phyloP scores from a whole-genome alignment of 352 stramenopile genomes.

The Phytopythium oedochilum region DNA sequence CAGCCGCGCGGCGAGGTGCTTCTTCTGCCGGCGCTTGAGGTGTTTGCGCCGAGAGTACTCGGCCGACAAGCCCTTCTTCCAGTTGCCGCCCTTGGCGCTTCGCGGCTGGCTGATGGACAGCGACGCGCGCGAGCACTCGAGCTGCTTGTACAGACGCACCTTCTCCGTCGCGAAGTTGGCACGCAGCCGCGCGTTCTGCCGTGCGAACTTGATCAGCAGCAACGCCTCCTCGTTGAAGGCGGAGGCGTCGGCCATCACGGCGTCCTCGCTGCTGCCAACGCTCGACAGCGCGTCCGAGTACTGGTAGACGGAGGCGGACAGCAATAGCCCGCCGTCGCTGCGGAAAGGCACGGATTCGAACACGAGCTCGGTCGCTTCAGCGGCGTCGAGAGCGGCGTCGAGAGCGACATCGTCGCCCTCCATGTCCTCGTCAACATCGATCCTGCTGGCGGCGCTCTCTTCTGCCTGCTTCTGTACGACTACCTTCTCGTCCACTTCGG shows the following conservation, averaged over 20 bases:
- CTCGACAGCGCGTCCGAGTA: slow-evolving; percentile 8
- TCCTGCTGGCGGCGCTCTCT: neutral
- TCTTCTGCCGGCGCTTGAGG: slow-evolving; percentile 68
- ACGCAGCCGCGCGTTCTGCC: slow-evolving; percentile 43
- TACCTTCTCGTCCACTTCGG: neutral
- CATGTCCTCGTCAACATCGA: slow-evolving; percentile 7
- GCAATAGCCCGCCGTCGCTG: slow-evolving; percentile 33
- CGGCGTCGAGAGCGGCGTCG: slow-evolving; percentile 27
- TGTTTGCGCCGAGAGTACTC: slow-evolving; percentile 65
- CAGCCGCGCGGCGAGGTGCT: slow-evolving; percentile 49
- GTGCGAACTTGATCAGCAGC: slow-evolving; percentile 40
- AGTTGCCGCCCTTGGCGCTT: slow-evolving; percentile 24
- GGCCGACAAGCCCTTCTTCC: slow-evolving; percentile 38
- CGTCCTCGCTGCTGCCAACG: neutral
- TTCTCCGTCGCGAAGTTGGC: slow-evolving; percentile 44
- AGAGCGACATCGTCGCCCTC: slow-evolving; percentile 15
- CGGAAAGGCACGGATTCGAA: slow-evolving; percentile 30
- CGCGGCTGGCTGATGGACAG: slow-evolving; percentile 4
- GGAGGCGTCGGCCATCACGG: slow-evolving; percentile 8
- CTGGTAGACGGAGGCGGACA: slow-evolving; percentile 42
- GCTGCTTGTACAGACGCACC: slow-evolving; percentile 37
- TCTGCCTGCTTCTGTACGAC: neutral
- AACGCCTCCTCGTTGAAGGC: slow-evolving; percentile 27
- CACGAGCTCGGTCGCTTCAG: slow-evolving; percentile 36
- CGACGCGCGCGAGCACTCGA: slow-evolving; percentile 33